These are phyloP conservation scores for Pseudogymnoascus sp. DNA, from an alignment of 2,329 filamentous ascomycete species.

Conservation along the genomic window DNA sequence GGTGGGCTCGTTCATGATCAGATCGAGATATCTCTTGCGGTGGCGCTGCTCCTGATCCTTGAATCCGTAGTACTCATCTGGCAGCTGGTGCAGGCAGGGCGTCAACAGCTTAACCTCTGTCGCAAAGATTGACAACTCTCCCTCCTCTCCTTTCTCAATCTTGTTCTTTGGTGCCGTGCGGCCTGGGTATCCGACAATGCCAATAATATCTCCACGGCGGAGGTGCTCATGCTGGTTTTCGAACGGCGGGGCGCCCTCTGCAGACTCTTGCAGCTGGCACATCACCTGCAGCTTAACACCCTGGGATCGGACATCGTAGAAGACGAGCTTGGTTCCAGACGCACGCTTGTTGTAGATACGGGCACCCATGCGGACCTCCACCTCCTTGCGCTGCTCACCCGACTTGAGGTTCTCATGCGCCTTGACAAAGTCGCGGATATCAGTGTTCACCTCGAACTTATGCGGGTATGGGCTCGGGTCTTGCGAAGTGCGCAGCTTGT, in stretches of 20 bases:
- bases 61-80: slow-evolving; percentile 87
- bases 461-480: slow-evolving; percentile 85
- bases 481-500: slow-evolving; percentile 66
- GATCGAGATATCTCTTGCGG: slow-evolving; percentile 87
- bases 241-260: slow-evolving; percentile 61
- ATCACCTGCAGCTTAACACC: slow-evolving; percentile 82
- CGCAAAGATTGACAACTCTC: slow-evolving; percentile 91
- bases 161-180: slow-evolving; percentile 87
- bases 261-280: slow-evolving; percentile 76
- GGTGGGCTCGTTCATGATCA: slow-evolving; percentile 86
- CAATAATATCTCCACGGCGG: slow-evolving; percentile 87
- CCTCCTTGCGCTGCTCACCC: slow-evolving; percentile 73
- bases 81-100: slow-evolving; percentile 85
- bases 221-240: slow-evolving; percentile 85
- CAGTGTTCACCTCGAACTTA: slow-evolving; percentile 82
- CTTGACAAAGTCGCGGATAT: slow-evolving; percentile 71
- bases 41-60: slow-evolving; percentile 92
- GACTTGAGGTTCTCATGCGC: slow-evolving; percentile 79
- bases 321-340: slow-evolving; percentile 77
- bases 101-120: slow-evolving; percentile 78
- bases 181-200: slow-evolving; percentile 76
- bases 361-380: slow-evolving; percentile 69
- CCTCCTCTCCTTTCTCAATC: slow-evolving; percentile 68
- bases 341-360: slow-evolving; percentile 85
- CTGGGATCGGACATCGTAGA: slow-evolving; percentile 79